A percentile compares a stretch with the other conserved stretches of the same genome.
phyloP scores from a whole-genome alignment of 805 yeast species.

The Candida tibetensis region DNA sequence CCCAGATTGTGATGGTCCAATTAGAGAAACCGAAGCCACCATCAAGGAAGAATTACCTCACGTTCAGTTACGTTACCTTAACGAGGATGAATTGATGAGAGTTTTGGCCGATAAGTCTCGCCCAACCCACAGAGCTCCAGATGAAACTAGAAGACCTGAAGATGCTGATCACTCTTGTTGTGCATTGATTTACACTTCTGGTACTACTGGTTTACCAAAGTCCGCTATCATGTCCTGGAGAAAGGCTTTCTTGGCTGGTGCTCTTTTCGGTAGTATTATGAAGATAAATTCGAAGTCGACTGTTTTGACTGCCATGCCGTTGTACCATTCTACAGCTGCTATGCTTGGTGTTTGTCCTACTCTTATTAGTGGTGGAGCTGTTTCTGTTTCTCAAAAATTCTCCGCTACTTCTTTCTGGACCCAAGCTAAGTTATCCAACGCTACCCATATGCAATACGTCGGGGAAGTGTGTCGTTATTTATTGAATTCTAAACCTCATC shows the following conservation, averaged over 20 bases:
- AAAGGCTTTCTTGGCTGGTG: conserved; percentile 69
- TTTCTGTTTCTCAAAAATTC: conserved; percentile 76
- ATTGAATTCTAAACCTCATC: conserved; percentile 60
- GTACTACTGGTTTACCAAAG: conserved; percentile 93
- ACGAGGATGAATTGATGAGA: conserved; percentile 48
- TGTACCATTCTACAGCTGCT: conserved; percentile 93
- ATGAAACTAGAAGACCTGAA: conserved; percentile 54
- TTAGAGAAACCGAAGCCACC: conserved; percentile 46
- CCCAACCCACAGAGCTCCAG: conserved; percentile 54
- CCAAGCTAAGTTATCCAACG: conserved; percentile 65
- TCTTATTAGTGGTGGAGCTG: conserved; percentile 62
- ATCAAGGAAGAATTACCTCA: conserved; percentile 37
- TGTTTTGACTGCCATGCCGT: conserved; percentile 90
- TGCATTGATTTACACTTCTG: conserved; percentile 82
- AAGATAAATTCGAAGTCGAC: conserved; percentile 52
- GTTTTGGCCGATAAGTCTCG: conserved; percentile 39
- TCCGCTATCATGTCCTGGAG: conserved; percentile 93
- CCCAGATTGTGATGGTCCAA: conserved; percentile 57
- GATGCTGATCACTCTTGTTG: conserved; percentile 62
- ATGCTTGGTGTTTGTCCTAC: conserved; percentile 78
- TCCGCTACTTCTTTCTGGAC: conserved; percentile 87
- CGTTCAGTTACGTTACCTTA: conserved; percentile 45
- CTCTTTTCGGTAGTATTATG: conserved; percentile 67
- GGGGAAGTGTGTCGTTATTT: conserved; percentile 93
- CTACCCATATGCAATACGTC: conserved; percentile 88